A percentile compares a stretch with the other conserved stretches of the same genome.
Evolutionary conservation across 768 basidiomycete genomes (phyloP).

Genomic region (Asterophora parasitica): DNA sequence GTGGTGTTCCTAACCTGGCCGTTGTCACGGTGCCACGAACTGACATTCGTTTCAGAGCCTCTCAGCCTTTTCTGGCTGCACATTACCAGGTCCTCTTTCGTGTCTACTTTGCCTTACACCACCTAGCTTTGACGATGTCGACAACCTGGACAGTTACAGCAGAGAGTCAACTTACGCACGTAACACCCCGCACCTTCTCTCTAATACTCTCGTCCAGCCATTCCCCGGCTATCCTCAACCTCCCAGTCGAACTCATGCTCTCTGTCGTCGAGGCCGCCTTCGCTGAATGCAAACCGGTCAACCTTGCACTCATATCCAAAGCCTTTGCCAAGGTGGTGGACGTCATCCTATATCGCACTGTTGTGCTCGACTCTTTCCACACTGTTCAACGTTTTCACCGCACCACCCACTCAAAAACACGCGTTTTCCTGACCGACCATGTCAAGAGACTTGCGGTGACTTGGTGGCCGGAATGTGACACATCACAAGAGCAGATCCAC

Average conservation of each 20-base stretch:
- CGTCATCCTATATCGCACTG: slow-evolving; percentile 32
- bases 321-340: slow-evolving; percentile 28
- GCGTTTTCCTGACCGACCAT: slow-evolving; percentile 23
- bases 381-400: slow-evolving; percentile 31
- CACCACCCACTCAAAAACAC: slow-evolving; percentile 25
- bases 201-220: slow-evolving; percentile 13
- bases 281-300: slow-evolving; percentile 22
- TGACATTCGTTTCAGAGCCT: too few relatives aligned
- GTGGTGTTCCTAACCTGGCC: background rate
- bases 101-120: background rate
- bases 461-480: slow-evolving; percentile 17
- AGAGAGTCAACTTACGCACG: background rate
- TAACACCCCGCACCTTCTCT: slow-evolving; percentile 15
- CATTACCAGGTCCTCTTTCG: too few relatives aligned
- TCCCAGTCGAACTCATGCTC: slow-evolving; percentile 35
- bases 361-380: slow-evolving; percentile 29
- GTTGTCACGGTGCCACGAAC: too few relatives aligned
- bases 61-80: too few relatives aligned
- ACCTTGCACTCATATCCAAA: slow-evolving; percentile 27
- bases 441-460: slow-evolving; percentile 36
- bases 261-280: slow-evolving; percentile 33
- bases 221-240: slow-evolving; percentile 25
- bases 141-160: slow-evolving; percentile 9
- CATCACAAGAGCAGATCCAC: slow-evolving; percentile 17
- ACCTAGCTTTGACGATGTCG: slow-evolving; percentile 5